These are phyloP conservation scores for Mycena venus DNA, from an alignment of 768 basidiomycete species.

Conservation along the genomic window DNA sequence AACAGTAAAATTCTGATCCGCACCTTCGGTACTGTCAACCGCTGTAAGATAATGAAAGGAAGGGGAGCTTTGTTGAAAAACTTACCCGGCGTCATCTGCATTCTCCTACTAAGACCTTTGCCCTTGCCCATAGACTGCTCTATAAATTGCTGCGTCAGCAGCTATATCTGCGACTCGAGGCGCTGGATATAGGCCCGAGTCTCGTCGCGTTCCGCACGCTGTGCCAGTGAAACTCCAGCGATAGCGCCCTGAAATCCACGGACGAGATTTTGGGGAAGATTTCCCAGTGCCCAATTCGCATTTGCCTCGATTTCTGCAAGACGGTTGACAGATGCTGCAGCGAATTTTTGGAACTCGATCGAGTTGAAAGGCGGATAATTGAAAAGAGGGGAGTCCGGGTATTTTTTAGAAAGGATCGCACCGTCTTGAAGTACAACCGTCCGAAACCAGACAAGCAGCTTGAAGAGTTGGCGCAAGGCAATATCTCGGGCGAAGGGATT, in stretches of 20 bases:
- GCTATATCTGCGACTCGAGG: not conserved
- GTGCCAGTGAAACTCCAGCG: not conserved
- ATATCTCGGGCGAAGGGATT: conserved; percentile 33
- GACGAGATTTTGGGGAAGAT: conserved; percentile 13
- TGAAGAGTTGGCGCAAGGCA: conserved; percentile 41
- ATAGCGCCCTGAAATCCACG: conserved; percentile 9
- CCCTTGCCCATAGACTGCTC: not conserved
- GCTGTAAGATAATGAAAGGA: too few species aligned
- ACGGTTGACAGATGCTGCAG: not conserved
- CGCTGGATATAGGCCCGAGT: not conserved
- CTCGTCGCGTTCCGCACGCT: not conserved
- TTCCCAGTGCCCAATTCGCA: not conserved
- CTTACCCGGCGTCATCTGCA: not conserved
- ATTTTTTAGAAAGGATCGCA: not conserved
- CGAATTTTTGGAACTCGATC: not conserved
- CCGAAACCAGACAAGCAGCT: conserved; percentile 19
- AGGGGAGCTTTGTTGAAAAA: too few species aligned
- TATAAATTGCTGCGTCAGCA: not conserved
- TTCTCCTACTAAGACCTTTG: not conserved
- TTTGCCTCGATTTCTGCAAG: not conserved
- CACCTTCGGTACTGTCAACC: too few species aligned
- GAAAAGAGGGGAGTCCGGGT: not conserved
- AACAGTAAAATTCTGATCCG: too few species aligned
- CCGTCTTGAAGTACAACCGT: not conserved
- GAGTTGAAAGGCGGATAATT: conserved; percentile 8